Percentiles rank a stretch among this genome's conserved stretches.
Conservation (phyloP, 371 early-diverging fungal genomes). For the Umbelopsis sp. region DNA sequence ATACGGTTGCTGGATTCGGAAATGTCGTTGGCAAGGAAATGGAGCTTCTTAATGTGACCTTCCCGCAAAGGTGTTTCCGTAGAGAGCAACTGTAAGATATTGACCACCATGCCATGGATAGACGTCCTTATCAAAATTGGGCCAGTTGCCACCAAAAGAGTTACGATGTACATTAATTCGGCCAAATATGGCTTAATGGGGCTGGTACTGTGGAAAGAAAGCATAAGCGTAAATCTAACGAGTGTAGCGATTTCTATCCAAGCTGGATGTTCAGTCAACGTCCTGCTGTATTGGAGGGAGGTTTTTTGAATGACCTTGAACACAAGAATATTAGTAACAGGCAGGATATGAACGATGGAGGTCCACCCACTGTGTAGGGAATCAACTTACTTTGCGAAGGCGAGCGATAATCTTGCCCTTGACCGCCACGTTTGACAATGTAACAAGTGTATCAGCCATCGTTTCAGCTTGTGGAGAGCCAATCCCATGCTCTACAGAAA, state of each 20-base stretch:
- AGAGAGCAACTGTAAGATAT: constrained; percentile 81
- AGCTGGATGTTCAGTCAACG: constrained; percentile 73
- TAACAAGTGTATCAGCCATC: constrained; percentile 80
- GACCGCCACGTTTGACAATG: constrained; percentile 72
- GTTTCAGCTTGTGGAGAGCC: constrained; percentile 78
- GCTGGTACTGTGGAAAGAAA: constrained; percentile 79
- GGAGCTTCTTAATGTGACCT: constrained; percentile 56
- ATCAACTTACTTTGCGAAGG: constrained; percentile 64
- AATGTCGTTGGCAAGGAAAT: constrained; percentile 64
- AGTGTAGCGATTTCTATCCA: constrained; percentile 88
- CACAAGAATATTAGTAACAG: background rate
- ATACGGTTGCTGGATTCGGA: constrained; percentile 76
- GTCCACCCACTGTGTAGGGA: background rate
- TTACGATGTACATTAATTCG: constrained; percentile 81
- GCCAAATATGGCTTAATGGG: constrained; percentile 76
- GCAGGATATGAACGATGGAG: background rate
- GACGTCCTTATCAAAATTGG: constrained; percentile 80
- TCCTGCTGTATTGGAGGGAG: constrained; percentile 58
- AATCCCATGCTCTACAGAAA: constrained; percentile 77
- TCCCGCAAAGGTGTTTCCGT: constrained; percentile 62
- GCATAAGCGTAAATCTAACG: constrained; percentile 78
- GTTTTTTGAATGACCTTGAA: constrained; percentile 57
- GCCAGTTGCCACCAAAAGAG: constrained; percentile 80
- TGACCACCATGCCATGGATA: constrained; percentile 86
- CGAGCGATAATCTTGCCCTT: constrained; percentile 77